Conservation (phyloP, 2,329 filamentous ascomycete species). For the Hymenoscyphus salicellus region DNA sequence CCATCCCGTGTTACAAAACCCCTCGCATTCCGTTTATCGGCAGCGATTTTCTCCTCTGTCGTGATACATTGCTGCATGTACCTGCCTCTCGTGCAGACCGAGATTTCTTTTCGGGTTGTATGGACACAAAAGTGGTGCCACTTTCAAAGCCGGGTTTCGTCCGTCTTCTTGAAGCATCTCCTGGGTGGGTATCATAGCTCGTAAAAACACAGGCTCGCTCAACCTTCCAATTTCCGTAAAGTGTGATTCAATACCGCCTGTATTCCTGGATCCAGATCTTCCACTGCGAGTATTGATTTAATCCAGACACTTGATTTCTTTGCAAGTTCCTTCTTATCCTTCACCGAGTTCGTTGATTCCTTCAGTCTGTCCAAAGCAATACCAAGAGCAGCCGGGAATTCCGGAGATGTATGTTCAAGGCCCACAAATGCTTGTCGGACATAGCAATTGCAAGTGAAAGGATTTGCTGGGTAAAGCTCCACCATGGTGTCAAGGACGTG, state of each 20-base stretch:
- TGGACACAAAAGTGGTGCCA: background rate
- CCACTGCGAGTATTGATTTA: conserved; percentile 47
- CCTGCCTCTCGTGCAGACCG: background rate
- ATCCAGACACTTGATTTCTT: conserved; percentile 55
- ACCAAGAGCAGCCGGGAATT: conserved; percentile 71
- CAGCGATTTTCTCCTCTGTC: background rate
- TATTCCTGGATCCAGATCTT: conserved; percentile 55
- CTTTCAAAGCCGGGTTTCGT: background rate
- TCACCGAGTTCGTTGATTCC: conserved; percentile 43
- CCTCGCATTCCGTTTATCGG: background rate
- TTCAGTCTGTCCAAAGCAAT: conserved; percentile 63
- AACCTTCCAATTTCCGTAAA: background rate
- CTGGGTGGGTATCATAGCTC: background rate
- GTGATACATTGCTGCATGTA: background rate
- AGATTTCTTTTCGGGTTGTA: background rate
- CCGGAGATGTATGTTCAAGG: conserved; percentile 58
- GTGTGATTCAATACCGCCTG: conserved; percentile 53
- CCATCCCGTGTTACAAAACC: background rate
- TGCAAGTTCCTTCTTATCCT: conserved; percentile 46
- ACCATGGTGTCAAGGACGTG: conserved; percentile 69
- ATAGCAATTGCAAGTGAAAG: conserved; percentile 66
- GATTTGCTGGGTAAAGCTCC: conserved; percentile 55
- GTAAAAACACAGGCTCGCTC: background rate
- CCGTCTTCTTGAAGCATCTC: background rate
- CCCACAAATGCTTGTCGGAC: conserved; percentile 69